These are phyloP conservation scores for Mycena citricolor DNA, from an alignment of 1,284 basidiomycete species.

Conservation along the genomic window DNA sequence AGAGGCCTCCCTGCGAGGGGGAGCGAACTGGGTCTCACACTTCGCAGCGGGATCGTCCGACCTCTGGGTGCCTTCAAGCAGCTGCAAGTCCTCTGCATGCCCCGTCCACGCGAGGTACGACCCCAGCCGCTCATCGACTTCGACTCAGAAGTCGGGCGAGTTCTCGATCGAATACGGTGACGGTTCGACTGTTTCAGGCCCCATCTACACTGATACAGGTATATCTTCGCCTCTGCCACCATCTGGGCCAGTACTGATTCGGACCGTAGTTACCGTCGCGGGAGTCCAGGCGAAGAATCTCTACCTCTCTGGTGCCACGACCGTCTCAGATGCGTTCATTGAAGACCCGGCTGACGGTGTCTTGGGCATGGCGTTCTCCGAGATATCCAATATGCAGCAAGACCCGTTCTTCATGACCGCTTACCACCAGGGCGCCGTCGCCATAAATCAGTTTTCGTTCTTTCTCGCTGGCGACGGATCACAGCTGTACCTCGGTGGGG, in stretches of 20 bases:
- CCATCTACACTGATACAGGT: constrained; percentile 36
- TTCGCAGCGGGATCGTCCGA: constrained; percentile 29
- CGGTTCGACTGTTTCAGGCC: constrained; percentile 50
- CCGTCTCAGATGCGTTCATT: background rate
- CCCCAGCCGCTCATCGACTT: constrained; percentile 36
- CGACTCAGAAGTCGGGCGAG: constrained; percentile 28
- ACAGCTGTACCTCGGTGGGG: constrained; percentile 1
- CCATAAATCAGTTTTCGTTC: background rate
- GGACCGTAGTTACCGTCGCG: background rate
- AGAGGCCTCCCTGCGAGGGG: too few species aligned
- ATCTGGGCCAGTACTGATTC: constrained; percentile 48
- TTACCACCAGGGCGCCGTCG: constrained; percentile 8
- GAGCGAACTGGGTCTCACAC: too few species aligned
- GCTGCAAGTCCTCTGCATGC: constrained; percentile 32
- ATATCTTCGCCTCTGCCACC: background rate
- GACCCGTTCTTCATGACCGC: constrained; percentile 35
- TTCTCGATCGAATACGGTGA: constrained; percentile 57
- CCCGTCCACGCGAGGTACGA: constrained; percentile 31
- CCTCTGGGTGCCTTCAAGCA: constrained; percentile 28
- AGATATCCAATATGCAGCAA: constrained; percentile 29
- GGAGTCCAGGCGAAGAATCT: background rate
- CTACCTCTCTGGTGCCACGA: background rate
- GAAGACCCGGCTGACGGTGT: constrained; percentile 15
- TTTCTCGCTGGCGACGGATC: background rate
- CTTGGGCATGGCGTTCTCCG: constrained; percentile 34